Evolutionary conservation across 139 green algal species (phyloP), one percentile per base, ranked within the genome.

Genomic region (Mesotaenium endlicherianum): DNA sequence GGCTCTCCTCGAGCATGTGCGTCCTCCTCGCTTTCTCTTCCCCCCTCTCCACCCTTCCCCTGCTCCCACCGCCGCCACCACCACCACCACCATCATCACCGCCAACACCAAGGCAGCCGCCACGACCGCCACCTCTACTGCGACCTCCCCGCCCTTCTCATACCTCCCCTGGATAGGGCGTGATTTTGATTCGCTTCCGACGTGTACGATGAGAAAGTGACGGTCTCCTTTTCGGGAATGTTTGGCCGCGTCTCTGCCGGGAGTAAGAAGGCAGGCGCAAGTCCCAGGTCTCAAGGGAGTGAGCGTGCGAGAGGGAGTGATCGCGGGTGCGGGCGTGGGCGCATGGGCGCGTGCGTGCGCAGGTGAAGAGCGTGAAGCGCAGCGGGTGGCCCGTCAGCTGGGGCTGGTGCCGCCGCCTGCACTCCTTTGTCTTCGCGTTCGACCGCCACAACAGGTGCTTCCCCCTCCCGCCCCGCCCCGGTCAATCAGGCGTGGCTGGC

Each of bases 341-440:
- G n/a, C n/a, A n/a, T n/a, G n/a, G n/a, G n/a, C n/a, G n/a, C n/a
- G n/a, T n/a, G n/a, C n/a, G n/a, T n/a, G n/a, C 59, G 59, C 64
- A 85, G 70, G 43, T 34, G 2, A 40, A 72, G 4, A 30, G 30
- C 1, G 31, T 86, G 31, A 71, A 39, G 36, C 70, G 50, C 20
- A 11, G n/a, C 14, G 80, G 72, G 69, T 75, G 44, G 71, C 70
- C 45, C 36, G 71, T 75, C 34, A n/a, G 14, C 5, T 86, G 80
- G 80, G 55, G 80, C 11, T 86, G 80, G 80, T 75, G 80, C 55
- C 31, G 39, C 26, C 74, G 14, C 31, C 38, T 70, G 14, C 45
- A 55, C 11, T 53, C 36, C 16, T 86, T 86, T 70, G 34, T 86
- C 39, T 86, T 86, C 39, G 80, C 85, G n/a, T 86, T 86, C 17